Evolutionary conservation across 257 asterid genomes (phyloP).

Genomic region (Primulina tabacum): DNA sequence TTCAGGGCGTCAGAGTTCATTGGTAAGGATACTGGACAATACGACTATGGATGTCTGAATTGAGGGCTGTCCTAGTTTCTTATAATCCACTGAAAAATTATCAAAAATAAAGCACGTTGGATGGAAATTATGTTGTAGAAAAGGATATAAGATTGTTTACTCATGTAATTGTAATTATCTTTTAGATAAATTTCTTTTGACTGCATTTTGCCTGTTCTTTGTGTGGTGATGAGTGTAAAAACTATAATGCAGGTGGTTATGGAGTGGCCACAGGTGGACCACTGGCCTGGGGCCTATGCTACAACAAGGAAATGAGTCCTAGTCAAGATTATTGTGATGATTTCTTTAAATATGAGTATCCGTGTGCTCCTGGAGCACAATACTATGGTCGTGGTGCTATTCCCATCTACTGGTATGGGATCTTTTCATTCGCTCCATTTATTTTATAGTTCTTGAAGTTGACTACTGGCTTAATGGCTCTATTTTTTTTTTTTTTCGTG

Average conservation of each 20-base stretch:
- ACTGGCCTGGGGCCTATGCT: constrained; percentile 93
- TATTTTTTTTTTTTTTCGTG: background rate
- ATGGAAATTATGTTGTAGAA: background rate
- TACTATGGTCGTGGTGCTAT: constrained; percentile 94
- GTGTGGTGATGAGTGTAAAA: background rate
- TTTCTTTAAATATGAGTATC: constrained; percentile 46
- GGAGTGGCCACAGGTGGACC: constrained; percentile 95
- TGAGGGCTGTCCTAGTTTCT: background rate
- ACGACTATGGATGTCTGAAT: background rate
- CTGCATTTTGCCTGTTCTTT: background rate
- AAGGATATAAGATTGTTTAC: background rate
- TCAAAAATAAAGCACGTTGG: no score
- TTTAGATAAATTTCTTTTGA: background rate
- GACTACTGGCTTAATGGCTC: background rate
- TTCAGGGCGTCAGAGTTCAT: no score
- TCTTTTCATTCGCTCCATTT: background rate
- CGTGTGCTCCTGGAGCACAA: constrained; percentile 71
- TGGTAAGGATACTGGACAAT: background rate
- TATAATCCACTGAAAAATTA: background rate
- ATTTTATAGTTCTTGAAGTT: background rate
- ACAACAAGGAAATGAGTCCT: constrained; percentile 68
- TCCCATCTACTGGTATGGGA: constrained; percentile 72
- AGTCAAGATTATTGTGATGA: constrained; percentile 47
- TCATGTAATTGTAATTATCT: background rate
- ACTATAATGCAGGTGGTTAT: constrained; percentile 66